These are phyloP conservation scores for Amanita molliuscula DNA, from an alignment of 768 basidiomycete genomes.

Conservation along the genomic window DNA sequence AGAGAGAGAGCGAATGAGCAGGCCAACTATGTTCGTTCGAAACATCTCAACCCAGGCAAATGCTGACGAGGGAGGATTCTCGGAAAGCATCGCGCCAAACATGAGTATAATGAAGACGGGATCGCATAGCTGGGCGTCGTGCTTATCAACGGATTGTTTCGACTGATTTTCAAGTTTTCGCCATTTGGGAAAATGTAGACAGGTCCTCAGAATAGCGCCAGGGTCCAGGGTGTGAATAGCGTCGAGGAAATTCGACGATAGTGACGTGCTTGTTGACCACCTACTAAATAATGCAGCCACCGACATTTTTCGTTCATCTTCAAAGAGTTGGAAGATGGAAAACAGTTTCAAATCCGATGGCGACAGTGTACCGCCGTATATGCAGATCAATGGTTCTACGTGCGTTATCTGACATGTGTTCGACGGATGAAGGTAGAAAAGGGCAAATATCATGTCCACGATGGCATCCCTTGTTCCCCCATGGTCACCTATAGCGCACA, in stretches of 20 bases:
- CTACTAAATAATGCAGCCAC: slow-evolving; percentile 47
- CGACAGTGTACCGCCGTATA: slow-evolving; percentile 72
- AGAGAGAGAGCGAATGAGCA: slow-evolving; percentile 66
- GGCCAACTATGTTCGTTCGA: slow-evolving; percentile 64
- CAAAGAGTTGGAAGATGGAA: slow-evolving; percentile 72
- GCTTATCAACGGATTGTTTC: slow-evolving; percentile 13
- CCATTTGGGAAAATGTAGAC: slow-evolving; percentile 60
- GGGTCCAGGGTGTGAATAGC: slow-evolving; percentile 66
- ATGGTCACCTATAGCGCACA: slow-evolving; percentile 21
- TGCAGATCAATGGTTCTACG: slow-evolving; percentile 59
- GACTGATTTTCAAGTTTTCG: slow-evolving; percentile 35
- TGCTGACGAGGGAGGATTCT: slow-evolving; percentile 44
- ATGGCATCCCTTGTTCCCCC: slow-evolving; percentile 32
- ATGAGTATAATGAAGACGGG: slow-evolving; percentile 66
- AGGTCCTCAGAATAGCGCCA: slow-evolving; percentile 55
- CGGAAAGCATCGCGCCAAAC: slow-evolving; percentile 54
- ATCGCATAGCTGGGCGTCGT: slow-evolving; percentile 54
- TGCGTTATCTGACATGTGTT: slow-evolving; percentile 85
- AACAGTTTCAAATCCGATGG: slow-evolving; percentile 56
- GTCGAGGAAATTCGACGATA: slow-evolving; percentile 44
- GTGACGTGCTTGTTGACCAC: slow-evolving; percentile 49
- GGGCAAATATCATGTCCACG: slow-evolving; percentile 43
- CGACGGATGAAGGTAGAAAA: slow-evolving; percentile 69
- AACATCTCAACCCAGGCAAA: slow-evolving; percentile 83
- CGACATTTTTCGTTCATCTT: slow-evolving; percentile 56